Evolutionary conservation across 768 basidiomycete species (phyloP).

Genomic region (Lyophyllum atratum): DNA sequence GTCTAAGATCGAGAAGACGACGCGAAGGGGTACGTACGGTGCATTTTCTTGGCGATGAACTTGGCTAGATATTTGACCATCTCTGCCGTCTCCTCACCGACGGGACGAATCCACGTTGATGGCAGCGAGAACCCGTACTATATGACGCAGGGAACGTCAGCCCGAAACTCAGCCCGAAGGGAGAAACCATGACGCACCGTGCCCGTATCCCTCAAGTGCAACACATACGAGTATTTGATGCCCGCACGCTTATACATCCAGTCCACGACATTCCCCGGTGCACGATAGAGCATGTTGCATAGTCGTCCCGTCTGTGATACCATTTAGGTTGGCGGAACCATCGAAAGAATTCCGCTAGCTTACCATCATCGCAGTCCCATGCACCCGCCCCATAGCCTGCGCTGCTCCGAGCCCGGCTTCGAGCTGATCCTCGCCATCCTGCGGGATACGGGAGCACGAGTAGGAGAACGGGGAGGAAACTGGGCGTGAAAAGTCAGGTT

Average conservation of each 20-base stretch:
- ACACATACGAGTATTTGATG: conserved; percentile 64
- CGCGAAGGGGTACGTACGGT: conserved; percentile 24
- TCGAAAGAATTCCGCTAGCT: neutral
- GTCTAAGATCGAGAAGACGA: neutral
- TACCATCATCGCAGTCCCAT: conserved; percentile 56
- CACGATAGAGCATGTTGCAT: conserved; percentile 48
- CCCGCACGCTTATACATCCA: conserved; percentile 60
- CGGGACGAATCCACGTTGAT: conserved; percentile 69
- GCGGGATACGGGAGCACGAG: conserved; percentile 59
- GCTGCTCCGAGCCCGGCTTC: conserved; percentile 67
- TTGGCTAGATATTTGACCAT: conserved; percentile 68
- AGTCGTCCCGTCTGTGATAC: conserved; percentile 45
- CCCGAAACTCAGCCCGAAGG: neutral
- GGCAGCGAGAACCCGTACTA: conserved; percentile 83
- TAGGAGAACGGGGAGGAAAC: conserved; percentile 82
- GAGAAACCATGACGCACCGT: conserved; percentile 48
- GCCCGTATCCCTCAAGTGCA: conserved; percentile 70
- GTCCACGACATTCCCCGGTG: conserved; percentile 67
- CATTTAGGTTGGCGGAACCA: neutral
- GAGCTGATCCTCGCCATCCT: conserved; percentile 69
- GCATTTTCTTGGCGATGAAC: conserved; percentile 55
- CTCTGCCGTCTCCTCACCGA: conserved; percentile 73
- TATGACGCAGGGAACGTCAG: neutral
- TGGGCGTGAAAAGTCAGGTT: conserved; percentile 23
- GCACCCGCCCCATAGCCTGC: conserved; percentile 46